A percentile compares a stretch with the other conserved stretches of the same genome.
Evolutionary conservation across 164 flowering plant species (phyloP).

Genomic region (Euptelea pleiosperma): DNA sequence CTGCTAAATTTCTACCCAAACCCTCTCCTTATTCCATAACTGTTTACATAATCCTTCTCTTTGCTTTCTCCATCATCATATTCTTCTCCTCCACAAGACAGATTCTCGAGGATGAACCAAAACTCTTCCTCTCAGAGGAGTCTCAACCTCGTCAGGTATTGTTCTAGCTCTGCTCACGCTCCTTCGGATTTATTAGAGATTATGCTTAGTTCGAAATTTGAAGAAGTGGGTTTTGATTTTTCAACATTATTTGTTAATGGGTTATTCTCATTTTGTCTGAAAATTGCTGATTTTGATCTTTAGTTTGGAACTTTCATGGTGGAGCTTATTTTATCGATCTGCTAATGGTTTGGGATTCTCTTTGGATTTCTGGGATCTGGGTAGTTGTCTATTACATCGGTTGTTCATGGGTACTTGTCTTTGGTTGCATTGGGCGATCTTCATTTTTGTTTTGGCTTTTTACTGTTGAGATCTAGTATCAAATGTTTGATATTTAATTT

Average conservation of each 20-base stretch:
- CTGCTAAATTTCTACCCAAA: slow-evolving; percentile 21
- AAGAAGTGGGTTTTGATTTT: slow-evolving; percentile 2
- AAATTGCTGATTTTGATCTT: neutral
- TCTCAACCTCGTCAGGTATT: slow-evolving; percentile 26
- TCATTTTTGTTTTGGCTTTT: neutral
- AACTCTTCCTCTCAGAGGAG: slow-evolving; percentile 17
- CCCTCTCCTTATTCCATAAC: slow-evolving; percentile 29
- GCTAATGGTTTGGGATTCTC: too few species aligned
- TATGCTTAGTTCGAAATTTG: too few species aligned
- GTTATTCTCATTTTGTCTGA: slow-evolving; percentile 1
- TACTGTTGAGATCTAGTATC: neutral
- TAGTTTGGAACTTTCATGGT: neutral
- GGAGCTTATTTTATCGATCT: neutral
- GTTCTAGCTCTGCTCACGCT: too few species aligned
- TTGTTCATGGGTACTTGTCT: too few species aligned
- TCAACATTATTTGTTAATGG: neutral
- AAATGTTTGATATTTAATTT: neutral
- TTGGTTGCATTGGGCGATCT: too few species aligned
- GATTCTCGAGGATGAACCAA: slow-evolving; percentile 32
- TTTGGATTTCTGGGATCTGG: too few species aligned
- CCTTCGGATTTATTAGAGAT: too few species aligned
- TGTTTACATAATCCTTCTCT: slow-evolving; percentile 29
- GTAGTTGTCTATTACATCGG: too few species aligned
- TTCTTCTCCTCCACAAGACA: slow-evolving; percentile 35
- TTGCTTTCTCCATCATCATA: slow-evolving; percentile 34